These are phyloP conservation scores for Stephania yunnanensis DNA, from an alignment of 164 flowering plant species.

Conservation along the genomic window DNA sequence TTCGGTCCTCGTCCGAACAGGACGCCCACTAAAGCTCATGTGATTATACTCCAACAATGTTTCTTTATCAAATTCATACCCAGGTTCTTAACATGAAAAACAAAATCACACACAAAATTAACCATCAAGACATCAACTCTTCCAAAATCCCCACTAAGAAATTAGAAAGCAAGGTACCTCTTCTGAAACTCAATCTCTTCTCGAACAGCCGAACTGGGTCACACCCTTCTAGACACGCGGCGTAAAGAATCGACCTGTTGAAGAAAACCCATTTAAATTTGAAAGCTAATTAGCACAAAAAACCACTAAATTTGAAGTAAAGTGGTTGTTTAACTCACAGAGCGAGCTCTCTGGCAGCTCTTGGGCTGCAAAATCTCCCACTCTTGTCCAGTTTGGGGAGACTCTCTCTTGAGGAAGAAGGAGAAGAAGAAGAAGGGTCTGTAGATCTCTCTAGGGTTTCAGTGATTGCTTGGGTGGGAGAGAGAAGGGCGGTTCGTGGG, in stretches of 20 bases:
- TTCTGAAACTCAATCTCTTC: conserved; percentile 59
- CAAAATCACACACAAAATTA: background rate
- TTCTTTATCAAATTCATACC: conserved; percentile 55
- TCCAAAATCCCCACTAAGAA: background rate
- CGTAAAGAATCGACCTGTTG: conserved; percentile 61
- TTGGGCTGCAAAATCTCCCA: conserved; percentile 88
- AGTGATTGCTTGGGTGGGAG: conserved; percentile 24
- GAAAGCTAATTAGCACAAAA: conserved; percentile 3
- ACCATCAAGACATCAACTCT: background rate
- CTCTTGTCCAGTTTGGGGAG: conserved; percentile 66
- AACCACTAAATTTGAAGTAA: background rate
- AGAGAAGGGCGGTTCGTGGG: conserved; percentile 18
- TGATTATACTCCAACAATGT: conserved; percentile 59
- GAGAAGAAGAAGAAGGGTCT: conserved; percentile 16
- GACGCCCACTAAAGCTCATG: conserved; percentile 84
- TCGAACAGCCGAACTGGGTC: conserved; percentile 87
- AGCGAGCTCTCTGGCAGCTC: conserved; percentile 92
- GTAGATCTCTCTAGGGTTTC: conserved; percentile 22
- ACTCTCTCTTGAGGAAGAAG: conserved; percentile 18
- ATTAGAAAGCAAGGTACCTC: conserved; percentile 35
- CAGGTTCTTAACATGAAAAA: conserved; percentile 45
- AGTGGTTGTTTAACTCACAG: conserved; percentile 33
- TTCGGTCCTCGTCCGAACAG: conserved; percentile 45
- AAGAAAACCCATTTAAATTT: background rate
- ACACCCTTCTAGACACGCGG: conserved; percentile 85